Conservation (phyloP, 2,329 filamentous ascomycete genomes). For the Penicillium hordei region DNA sequence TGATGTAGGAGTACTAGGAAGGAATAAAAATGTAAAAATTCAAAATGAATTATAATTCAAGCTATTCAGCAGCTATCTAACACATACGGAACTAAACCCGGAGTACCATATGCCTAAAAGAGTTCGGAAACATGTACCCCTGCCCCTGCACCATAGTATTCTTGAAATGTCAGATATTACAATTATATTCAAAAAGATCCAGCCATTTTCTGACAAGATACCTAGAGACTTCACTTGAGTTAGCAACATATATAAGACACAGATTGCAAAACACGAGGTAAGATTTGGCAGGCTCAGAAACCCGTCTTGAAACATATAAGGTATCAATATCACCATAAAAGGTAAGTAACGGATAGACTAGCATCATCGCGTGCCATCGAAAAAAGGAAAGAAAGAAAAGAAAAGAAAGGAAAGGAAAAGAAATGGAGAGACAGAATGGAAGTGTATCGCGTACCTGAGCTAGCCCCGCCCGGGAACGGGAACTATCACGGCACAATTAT, state of each 20-base stretch:
- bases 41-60: no score
- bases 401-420: no score
- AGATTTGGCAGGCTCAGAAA: conserved; percentile 21
- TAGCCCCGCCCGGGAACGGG: conserved; percentile 12
- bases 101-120: neutral
- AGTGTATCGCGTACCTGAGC: conserved; percentile 16
- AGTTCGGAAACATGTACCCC: neutral
- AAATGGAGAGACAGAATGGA: neutral
- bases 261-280: neutral
- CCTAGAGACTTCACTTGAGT: neutral
- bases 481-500: conserved; percentile 1
- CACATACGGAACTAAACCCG: no score
- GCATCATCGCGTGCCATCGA: conserved; percentile 17
- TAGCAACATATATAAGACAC: neutral
- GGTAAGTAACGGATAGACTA: conserved; percentile 16
- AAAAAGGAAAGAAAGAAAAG: neutral
- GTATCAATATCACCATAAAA: conserved; percentile 21
- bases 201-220: no score
- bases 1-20: neutral
- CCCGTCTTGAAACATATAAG: conserved; percentile 28
- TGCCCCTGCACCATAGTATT: neutral
- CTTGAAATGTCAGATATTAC: neutral
- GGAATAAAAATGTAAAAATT: no score
- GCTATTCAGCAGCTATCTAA: neutral
- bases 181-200: no score